phyloP scores from a whole-genome alignment of 78 protist genomes.

The Speleostelium caveatum region DNA sequence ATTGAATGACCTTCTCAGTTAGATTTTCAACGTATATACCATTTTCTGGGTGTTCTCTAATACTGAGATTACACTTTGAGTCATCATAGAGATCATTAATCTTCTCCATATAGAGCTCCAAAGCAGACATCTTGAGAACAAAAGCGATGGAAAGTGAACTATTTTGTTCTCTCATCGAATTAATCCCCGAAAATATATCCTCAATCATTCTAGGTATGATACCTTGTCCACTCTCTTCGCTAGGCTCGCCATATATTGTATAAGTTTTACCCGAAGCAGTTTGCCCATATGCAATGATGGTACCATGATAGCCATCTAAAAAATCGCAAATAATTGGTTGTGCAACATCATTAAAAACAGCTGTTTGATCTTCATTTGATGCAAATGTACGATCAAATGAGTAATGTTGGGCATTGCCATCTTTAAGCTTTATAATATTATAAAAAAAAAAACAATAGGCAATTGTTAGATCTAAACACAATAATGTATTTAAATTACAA shows the following conservation, averaged over 20 bases:
- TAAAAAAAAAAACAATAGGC: background rate
- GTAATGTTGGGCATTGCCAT: constrained; percentile 22
- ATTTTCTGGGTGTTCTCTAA: constrained; percentile 70
- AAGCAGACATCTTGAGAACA: constrained; percentile 46
- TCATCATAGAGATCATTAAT: constrained; percentile 67
- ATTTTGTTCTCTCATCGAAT: constrained; percentile 40
- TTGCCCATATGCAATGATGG: constrained; percentile 88
- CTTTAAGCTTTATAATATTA: background rate
- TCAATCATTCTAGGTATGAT: constrained; percentile 80
- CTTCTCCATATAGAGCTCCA: constrained; percentile 68
- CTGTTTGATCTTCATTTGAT: background rate
- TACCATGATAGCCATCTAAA: constrained; percentile 78
- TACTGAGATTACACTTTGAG: background rate
- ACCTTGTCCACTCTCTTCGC: constrained; percentile 36
- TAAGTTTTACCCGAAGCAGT: constrained; percentile 91
- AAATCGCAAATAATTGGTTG: constrained; percentile 52
- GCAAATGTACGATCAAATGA: constrained; percentile 57
- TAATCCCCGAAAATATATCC: constrained; percentile 55
- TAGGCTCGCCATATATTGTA: constrained; percentile 84
- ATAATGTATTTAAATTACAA: background rate
- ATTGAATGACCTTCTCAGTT: constrained; percentile 23
- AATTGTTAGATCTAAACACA: background rate
- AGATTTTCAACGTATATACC: constrained; percentile 81
- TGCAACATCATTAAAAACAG: constrained; percentile 63
- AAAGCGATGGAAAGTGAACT: background rate